phyloP scores from a whole-genome alignment of 2,329 filamentous ascomycete species.

The Ascochyta lentis region DNA sequence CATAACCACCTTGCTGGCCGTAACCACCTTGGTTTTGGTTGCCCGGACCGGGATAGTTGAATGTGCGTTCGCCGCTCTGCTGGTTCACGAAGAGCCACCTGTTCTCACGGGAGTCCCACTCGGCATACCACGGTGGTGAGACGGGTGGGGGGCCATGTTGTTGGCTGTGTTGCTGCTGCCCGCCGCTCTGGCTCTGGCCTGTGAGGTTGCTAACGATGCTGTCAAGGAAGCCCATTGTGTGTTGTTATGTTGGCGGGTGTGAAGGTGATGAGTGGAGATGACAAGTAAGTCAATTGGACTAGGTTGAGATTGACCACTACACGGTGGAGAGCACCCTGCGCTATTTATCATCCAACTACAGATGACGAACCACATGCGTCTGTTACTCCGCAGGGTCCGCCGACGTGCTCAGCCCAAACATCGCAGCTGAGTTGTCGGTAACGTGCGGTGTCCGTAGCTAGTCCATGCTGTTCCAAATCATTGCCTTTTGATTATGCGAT shows the following conservation, averaged over 20 bases:
- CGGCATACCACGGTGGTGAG: conserved; percentile 33
- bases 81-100: conserved; percentile 39
- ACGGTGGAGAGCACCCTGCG: conserved; percentile 6
- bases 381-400: conserved; percentile 6
- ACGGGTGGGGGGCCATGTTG: conserved; percentile 33
- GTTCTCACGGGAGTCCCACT: conserved; percentile 31
- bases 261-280: background rate
- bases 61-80: conserved; percentile 33
- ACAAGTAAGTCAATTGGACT: background rate
- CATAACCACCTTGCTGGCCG: conserved; percentile 18
- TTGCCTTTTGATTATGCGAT: conserved; percentile 4
- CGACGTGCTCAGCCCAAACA: background rate
- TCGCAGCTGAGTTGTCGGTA: background rate
- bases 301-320: background rate
- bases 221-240: conserved; percentile 30
- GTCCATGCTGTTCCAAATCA: conserved; percentile 11
- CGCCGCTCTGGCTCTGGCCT: conserved; percentile 10
- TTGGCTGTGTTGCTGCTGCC: conserved; percentile 10
- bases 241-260: background rate
- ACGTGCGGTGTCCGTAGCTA: background rate
- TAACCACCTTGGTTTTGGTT: conserved; percentile 23
- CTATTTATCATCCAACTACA: conserved; percentile 14
- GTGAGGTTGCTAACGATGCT: conserved; percentile 29
- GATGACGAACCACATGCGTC: conserved; percentile 10
- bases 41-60: conserved; percentile 24